A percentile compares a stretch with the other conserved stretches of the same genome.
Evolutionary conservation across 148 eudicot genomes (phyloP).

Genomic region (Cornus controversa): DNA sequence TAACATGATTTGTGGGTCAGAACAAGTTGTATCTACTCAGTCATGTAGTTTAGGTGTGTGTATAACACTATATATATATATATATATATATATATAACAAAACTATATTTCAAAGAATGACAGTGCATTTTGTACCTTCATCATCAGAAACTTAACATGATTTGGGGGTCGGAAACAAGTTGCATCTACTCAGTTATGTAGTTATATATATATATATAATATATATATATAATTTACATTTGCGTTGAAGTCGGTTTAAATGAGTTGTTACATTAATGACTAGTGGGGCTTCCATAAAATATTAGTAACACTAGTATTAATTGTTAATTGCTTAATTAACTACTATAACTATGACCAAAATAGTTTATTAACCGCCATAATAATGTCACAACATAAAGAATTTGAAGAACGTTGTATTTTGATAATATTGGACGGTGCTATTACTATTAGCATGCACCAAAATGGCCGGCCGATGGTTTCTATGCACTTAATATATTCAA

Average conservation of each 20-base stretch:
- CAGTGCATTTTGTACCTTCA: conserved; percentile 4
- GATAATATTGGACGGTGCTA: no score
- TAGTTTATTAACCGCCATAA: conserved; percentile 19
- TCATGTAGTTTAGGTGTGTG: no score
- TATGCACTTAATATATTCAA: no score
- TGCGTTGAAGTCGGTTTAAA: not conserved
- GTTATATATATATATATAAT: no score
- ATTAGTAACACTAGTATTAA: not conserved
- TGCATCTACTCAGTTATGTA: not conserved
- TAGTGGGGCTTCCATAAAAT: not conserved
- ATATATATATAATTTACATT: not conserved
- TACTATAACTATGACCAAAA: not conserved
- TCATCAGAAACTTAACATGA: not conserved
- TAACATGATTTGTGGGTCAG: not conserved
- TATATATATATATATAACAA: not conserved
- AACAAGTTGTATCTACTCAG: not conserved
- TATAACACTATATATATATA: no score
- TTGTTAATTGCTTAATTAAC: not conserved
- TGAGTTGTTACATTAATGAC: conserved; percentile 7
- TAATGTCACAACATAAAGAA: conserved; percentile 2
- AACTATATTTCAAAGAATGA: not conserved
- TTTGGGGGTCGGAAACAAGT: not conserved
- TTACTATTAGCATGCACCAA: no score
- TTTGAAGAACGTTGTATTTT: no score
- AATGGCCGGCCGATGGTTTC: no score